Evolutionary conservation across 768 basidiomycete genomes (phyloP), one percentile per base, ranked within the genome.

Genomic region (Phylloporus rhodoxanthus): DNA sequence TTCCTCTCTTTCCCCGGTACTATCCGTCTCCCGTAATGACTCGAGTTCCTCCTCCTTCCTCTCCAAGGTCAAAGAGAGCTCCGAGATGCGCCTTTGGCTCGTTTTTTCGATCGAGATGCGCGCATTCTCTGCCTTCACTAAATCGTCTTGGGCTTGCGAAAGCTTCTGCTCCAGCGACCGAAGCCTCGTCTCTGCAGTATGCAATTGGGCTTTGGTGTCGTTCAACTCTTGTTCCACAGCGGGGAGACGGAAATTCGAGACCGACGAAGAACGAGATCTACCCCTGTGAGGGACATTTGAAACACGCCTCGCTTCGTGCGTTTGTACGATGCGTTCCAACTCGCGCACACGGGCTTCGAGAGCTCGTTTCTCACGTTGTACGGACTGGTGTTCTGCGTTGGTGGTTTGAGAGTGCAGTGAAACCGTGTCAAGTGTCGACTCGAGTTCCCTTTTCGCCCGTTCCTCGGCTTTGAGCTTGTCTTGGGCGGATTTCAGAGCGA

Each of bases 21-120:
- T 60, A 2, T 70, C 78, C 20, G 66, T 59, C 8, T 63, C 70
- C 58, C 61, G 70, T 38, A 80, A 47, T 37, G 70, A 74, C 17
- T 65, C 66, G 9, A 87, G 55, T 53, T 88, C 87, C 34, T 81
- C 80, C 26, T 82, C 78, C 57, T 74, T 80, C 55, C 77, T 79
- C 39, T 77, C 75, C 51, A 87, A 54, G 15, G 58, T 58, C 2
- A 68, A 65, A 38, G 68, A 59, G 37, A 84, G 60, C 11, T 74
- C 71, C 19, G 68, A 66, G 2, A 84, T 62, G 48, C 77, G 71
- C n/a, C 63, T 59, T 30, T 69, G 68, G 47, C 73, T 57, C 46
- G 66, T 69, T 57, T 71, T 79, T 53, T 83, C 82, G 26, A 71
- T 40, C 1, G 81, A 80, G 2, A 75, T 69, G 51, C 75, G 77